Base-by-base conservation (phyloP, 208 protist genomes). In the Jaenimonas drosophilae region DNA sequence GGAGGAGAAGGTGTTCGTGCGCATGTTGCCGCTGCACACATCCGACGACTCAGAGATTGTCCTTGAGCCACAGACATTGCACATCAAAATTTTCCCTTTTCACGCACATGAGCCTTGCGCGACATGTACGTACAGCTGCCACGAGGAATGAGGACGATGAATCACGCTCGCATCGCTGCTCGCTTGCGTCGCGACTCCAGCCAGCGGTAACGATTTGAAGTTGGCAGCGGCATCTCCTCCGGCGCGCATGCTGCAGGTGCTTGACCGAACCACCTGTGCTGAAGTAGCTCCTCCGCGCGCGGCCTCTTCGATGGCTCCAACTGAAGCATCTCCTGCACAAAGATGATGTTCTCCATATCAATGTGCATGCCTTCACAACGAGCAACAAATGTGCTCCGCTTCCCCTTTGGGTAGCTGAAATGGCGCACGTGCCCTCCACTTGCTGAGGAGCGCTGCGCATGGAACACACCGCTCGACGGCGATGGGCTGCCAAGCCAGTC, bases 401-500 rank as follows among this genome's bases (percentile, higher is more conserved):
- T 61, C n/a, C 65, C 48, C 4, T 44, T 43, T 33, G 62, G 49
- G 3, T 76, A 37, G 14, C 41, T 49, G 6, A 76, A 30, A 14
- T 34, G 7, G 5, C 23, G 12, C n/a, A 16, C 50, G 12, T 28
- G 38, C 37, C 9, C 19, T 4, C 26, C 30, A 4, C 40, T 6
- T 2, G 41, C 25, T n/a, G 4, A 11, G 20, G 16, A 12, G 26
- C 49, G 49, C 24, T 39, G 31, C 30, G 58, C 60, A 49, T 71
- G 68, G 65, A 84, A 88, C 6, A 65, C 41, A 11, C 21, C 21
- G 54, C 76, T 83, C 17, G 20, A 43, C n/a, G 63, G 47, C 0
- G 49, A 48, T 4, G 83, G 77, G 2, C 75, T 81, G 44, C 83
- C 78, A 6, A 93, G 74, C 77, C 76, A 86, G 59, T 89, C 77